Base-by-base conservation (phyloP, 2,329 filamentous ascomycete genomes). In the Malbranchea zuffiana region DNA sequence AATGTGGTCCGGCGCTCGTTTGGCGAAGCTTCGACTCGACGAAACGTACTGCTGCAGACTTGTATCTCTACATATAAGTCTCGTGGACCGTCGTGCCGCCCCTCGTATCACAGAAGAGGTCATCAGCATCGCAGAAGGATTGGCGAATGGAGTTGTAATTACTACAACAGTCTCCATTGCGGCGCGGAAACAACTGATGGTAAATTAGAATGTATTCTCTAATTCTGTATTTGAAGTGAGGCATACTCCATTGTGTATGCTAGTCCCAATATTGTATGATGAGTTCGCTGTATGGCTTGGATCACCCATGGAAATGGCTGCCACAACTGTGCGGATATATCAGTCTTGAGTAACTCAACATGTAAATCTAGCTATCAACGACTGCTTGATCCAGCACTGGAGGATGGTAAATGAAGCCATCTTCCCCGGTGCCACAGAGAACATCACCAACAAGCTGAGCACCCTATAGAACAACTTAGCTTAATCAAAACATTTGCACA, bases 131-230 rank as follows among this genome's bases (percentile, higher is more conserved):
- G 12, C 35, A 37, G 15, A 30, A 37, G 4, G 35, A 37, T 3
- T 16, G 18, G 3, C 35, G 35, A n/a, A 37, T 18, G 10, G 19
- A 17, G 12, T 37, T 28, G 13, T 37, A 37, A 4, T 3, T 10
- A 4, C 5, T 3, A 20, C 35, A 37, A 17, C 13, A 5, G 15
- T 32, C 19, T 18, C 31, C 16, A n/a, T 31, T 30, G n/a, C 3
- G 23, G 8, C 35, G 35, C 11, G 35, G 35, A 28, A 37, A 37
- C 27, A 27, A 31, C 35, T 37, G 29, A 6, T 27, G 27, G 33
- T 26, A 16, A 8, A 11, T 18, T 29, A 18, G 30, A 11, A 16
- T 11, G 21, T 7, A 29, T 23, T 10, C 11, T 20, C 11, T 12
- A 11, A 31, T 13, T 6, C 5, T 21, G 8, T 20, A 12, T 20